Evolutionary conservation across 805 yeast species (phyloP), one percentile per base, ranked within the genome.

Genomic region (Scheffersomyces spartinae): DNA sequence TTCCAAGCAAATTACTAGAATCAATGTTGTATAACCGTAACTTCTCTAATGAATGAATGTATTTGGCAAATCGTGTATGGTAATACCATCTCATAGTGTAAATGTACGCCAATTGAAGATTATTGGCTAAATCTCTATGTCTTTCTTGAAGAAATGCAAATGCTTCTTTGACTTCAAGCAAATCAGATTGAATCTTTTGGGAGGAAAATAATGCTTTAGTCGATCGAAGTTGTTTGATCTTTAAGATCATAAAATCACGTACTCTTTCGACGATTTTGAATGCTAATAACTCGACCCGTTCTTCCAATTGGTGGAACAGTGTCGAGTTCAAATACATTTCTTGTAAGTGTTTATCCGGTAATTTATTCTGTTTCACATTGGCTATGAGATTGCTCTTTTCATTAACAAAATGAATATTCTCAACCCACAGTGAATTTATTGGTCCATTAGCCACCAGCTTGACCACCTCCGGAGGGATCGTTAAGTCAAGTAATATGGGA

Each of bases 51-150:
- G 93, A 73, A 33, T 75, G 70, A 19, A 76, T 49, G 51, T 85
- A 86, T 34, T 85, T 71, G 10, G 76, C 73, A 43, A 86, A 88
- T 38, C 80, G 70, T 29, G 78, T 68, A 30, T 67, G 62, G 47
- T 91, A 91, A 54, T 88, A 91, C 98, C 98, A 91, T 40, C 70
- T 62, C 82, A 91, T 86, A 3, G 97, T 88, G 41, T 74, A 74
- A 11, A 75, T 55, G 47, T 91, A 91, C 0, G 96, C 97, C 39
- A 68, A 68, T 28, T 74, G 65, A 20, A 91, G 61, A 42, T 83
- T 91, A 9, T 55, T 45, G 0, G 94, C 88, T 28, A 91, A 52
- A 5, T 71, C 62, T 6, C 67, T 61, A 30, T 79, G 69, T 25
- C 71, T 68, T 4, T 51, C 40, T 4, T 57, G 47, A 19, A 88